Evolutionary conservation across 73 alveolate species (phyloP).

Genomic region (Tetrahymena borealis): DNA sequence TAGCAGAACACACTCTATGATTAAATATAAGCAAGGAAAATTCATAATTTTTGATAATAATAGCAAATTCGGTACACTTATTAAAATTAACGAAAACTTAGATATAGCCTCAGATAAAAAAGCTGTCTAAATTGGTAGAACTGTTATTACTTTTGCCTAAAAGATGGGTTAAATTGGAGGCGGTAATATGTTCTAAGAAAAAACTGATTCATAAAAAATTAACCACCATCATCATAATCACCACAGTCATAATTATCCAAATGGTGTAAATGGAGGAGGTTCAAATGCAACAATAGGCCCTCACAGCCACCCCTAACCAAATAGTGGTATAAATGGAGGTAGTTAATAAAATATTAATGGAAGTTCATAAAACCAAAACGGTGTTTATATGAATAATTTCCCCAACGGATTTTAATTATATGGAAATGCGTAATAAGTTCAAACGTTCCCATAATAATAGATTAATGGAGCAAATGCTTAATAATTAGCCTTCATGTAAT

Average conservation of each 20-base stretch:
- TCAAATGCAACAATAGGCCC: not conserved
- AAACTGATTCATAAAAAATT: not conserved
- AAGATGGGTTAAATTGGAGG: not conserved
- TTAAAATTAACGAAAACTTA: conserved; percentile 9
- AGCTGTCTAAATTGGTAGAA: conserved; percentile 49
- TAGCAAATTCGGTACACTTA: conserved; percentile 43
- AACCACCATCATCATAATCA: not conserved
- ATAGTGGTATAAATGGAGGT: not conserved
- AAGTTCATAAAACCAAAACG: not conserved
- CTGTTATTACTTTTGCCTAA: conserved; percentile 38
- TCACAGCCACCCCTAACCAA: not conserved
- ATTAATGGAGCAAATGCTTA: not conserved
- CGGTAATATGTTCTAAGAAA: not conserved
- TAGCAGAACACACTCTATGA: conserved; percentile 55
- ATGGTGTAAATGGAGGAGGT: not conserved
- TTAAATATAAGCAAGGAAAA: conserved; percentile 33
- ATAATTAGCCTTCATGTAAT: not conserved
- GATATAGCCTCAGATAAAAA: conserved; percentile 25
- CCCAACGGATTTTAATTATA: not conserved
- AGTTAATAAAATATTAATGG: not conserved
- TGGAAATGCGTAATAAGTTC: not conserved
- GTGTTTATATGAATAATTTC: not conserved
- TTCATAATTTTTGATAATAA: conserved; percentile 37
- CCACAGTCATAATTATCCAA: not conserved
- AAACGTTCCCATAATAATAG: not conserved